These are phyloP conservation scores for Bryum argenteum DNA, from an alignment of 225 moss, liverwort and hornwort species.

Conservation along the genomic window DNA sequence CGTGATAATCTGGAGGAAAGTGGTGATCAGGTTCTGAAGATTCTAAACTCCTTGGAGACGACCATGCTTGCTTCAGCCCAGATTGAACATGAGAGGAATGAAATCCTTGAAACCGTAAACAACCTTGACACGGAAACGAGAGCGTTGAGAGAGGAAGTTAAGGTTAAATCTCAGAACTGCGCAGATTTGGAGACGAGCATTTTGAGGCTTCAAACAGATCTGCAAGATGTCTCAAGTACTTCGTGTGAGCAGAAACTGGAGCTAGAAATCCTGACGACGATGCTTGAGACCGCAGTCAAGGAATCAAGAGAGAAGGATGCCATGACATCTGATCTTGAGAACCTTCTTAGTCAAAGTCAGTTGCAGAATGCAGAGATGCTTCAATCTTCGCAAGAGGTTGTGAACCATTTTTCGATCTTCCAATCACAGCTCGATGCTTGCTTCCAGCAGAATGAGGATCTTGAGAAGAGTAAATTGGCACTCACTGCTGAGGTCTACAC, in stretches of 20 bases:
- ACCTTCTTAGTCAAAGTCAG: constrained; percentile 53
- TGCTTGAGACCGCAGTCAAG: constrained; percentile 46
- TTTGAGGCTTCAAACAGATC: constrained; percentile 33
- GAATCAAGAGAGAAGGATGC: constrained; percentile 56
- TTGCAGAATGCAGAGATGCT: constrained; percentile 61
- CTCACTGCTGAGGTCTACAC: constrained; percentile 46
- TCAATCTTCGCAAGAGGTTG: constrained; percentile 60
- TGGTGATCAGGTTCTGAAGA: constrained; percentile 24
- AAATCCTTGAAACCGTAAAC: constrained; percentile 25
- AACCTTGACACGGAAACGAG: constrained; percentile 24
- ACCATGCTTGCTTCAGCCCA: constrained; percentile 37
- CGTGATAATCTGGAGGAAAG: constrained; percentile 31
- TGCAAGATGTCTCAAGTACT: constrained; percentile 20
- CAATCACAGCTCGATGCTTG: constrained; percentile 56
- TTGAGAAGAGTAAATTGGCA: constrained; percentile 43
- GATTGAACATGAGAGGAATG: constrained; percentile 41
- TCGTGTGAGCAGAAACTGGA: constrained; percentile 38
- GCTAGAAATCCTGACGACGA: constrained; percentile 43
- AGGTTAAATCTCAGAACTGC: constrained; percentile 21
- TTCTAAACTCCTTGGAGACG: constrained; percentile 37
- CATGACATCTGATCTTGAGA: constrained; percentile 46
- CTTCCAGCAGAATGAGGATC: constrained; percentile 44
- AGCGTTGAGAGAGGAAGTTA: constrained; percentile 23
- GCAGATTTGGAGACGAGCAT: constrained; percentile 27
- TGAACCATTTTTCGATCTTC: constrained; percentile 55